Conservation (phyloP, 164 flowering plant genomes). For the Dillenia suffruticosa region DNA sequence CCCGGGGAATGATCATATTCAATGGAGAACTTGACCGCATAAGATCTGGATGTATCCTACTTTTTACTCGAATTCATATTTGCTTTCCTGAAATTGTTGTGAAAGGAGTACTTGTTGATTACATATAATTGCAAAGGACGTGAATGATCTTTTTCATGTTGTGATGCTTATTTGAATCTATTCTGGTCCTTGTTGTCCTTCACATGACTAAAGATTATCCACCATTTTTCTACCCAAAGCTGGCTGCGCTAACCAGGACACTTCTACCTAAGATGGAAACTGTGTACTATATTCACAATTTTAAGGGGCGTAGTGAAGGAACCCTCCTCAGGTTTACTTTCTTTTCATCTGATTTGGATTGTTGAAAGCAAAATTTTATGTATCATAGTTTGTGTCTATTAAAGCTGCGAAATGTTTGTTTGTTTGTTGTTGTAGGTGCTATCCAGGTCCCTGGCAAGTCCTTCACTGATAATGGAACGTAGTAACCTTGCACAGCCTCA, state of each 20-base stretch:
- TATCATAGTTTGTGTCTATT: neutral
- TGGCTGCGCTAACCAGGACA: slow-evolving; percentile 69
- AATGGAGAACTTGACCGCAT: slow-evolving; percentile 97
- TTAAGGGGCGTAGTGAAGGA: slow-evolving; percentile 87
- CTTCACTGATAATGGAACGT: slow-evolving; percentile 13
- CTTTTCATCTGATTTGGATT: neutral
- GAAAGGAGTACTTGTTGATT: slow-evolving; percentile 1
- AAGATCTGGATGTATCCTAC: slow-evolving; percentile 94
- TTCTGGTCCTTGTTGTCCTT: slow-evolving; percentile 20
- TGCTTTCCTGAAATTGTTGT: neutral
- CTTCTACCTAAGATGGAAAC: slow-evolving; percentile 84
- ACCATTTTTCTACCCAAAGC: slow-evolving; percentile 93
- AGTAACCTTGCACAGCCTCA: too few species aligned
- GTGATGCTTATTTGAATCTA: too few species aligned
- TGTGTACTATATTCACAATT: slow-evolving; percentile 89
- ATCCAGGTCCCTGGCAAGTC: slow-evolving; percentile 94
- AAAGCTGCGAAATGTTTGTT: neutral
- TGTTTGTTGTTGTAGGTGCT: slow-evolving; percentile 47
- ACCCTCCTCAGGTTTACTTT: slow-evolving; percentile 70
- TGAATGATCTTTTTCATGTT: neutral
- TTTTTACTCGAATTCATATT: neutral
- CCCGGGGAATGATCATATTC: slow-evolving; percentile 69
- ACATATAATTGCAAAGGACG: neutral
- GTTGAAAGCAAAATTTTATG: neutral
- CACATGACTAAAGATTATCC: slow-evolving; percentile 69